phyloP scores from a whole-genome alignment of 169 alveolate species.

The Cyclospora cayetanensis region DNA sequence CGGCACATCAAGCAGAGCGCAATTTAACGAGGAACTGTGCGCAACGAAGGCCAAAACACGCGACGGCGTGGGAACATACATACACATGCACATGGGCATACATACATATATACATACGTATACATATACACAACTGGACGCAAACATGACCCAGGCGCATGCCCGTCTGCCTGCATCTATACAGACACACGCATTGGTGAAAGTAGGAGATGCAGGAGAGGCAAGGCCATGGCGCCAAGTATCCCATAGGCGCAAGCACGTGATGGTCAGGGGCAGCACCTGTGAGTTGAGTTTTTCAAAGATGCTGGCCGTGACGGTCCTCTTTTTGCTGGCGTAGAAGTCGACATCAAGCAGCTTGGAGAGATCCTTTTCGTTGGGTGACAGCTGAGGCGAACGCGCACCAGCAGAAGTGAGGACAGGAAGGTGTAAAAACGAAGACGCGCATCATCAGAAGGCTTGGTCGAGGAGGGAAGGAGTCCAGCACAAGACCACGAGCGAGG shows the following conservation, averaged over 20 bases:
- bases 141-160: background rate
- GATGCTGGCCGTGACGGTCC: conserved; percentile 81
- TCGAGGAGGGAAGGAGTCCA: background rate
- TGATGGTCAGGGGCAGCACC: background rate
- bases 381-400: background rate
- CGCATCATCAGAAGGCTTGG: background rate
- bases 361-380: conserved; percentile 79
- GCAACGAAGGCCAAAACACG: background rate
- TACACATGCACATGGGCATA: background rate
- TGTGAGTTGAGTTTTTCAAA: conserved; percentile 76
- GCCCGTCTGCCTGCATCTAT: no score
- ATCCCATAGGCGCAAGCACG: no score
- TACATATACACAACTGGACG: background rate
- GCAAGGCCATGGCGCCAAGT: no score
- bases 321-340: conserved; percentile 80
- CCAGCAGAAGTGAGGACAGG: background rate
- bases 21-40: no score
- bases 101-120: background rate
- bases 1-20: no score
- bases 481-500: no score
- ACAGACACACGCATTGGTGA: no score
- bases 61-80: background rate
- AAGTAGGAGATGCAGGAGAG: no score
- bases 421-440: background rate
- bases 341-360: conserved; percentile 80